Evolutionary conservation across 306 rosid genomes (phyloP), one percentile per base, ranked within the genome.

Genomic region (Phaseolus lunatus): DNA sequence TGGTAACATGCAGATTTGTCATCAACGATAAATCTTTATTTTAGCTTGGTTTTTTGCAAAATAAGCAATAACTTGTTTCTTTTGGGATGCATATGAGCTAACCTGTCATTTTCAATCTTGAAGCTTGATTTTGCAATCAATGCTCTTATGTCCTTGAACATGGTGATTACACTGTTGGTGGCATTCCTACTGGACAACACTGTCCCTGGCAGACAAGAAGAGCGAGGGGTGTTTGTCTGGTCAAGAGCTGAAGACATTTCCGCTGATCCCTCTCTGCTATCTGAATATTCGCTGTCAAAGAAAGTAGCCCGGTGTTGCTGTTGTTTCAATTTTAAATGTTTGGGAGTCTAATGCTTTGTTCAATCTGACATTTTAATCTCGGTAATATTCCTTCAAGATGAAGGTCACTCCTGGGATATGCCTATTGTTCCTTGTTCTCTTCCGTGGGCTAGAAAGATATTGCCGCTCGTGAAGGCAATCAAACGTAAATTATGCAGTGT

Each of bases 71-170:
- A 44, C 10, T 66, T 53, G 3, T 56, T 29, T 59, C 68, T 33
- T 64, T 56, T 49, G 0, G 58, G 56, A 44, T 24, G 23, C 68
- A 70, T 39, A 39, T 49, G 57, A 58, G 84, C 83, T 88, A 49
- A 90, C 76, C 44, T 29, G 56, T 31, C 16, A 31, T 82, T 68
- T 67, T 80, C 66, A 11, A 44, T 74, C 62, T 81, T 49, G 18
- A 67, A 81, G 98, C 82, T 95, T 81, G 98, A 95, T 83, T 95
- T 92, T 78, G 91, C 92, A 10, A 43, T 92, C 84, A 95, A 95
- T 73, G 97, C 85, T 14, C 87, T 92, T 41, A 63, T 95, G 96
- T 95, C 97, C 29, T 39, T 92, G 95, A 95, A 90, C 92, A 92
- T 90, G 98, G 97, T 95, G 79, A 96, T 95, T 72, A 95, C 97